Evolutionary conservation across 768 basidiomycete species (phyloP), one percentile per base, ranked within the genome.

Genomic region (Trametes meyenii): DNA sequence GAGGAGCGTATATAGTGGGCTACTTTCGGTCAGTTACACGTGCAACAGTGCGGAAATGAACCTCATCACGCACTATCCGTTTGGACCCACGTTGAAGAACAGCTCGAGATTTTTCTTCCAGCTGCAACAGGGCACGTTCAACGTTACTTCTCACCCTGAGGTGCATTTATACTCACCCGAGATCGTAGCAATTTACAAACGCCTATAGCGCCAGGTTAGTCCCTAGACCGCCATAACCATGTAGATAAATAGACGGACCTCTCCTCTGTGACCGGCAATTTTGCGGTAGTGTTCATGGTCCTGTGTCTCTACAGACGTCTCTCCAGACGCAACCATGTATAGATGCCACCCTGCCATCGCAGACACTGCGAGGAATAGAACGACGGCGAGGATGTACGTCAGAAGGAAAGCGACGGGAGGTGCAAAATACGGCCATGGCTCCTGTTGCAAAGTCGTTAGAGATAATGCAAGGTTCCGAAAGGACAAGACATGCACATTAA

Each of bases 161-260:
- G 17, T 1, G 12, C 2, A 21, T 0, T n/a, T 19, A 7, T 26
- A 58, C 55, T 43, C 70, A 88, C 83, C 95, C 96, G 4, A 96
- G 77, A 72, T 98, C 92, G 71, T 94, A 99, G 1, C 90, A 94
- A 69, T 98, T 98, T 12, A 93, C 80, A 69, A 95, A 98, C 1
- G 77, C 78, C 91, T 92, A 40, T 13, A 26, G 21, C 12, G 14
- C 36, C 2, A 44, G 42, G 39, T 40, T 19, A 38, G 46, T 13
- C 6, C 4, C 1, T n/a, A 24, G 16, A 52, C 23, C 26, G 13
- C 5, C 35, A 51, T 21, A 38, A 19, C 19, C 5, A 23, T n/a
- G 26, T 12, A 39, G n/a, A 48, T 5, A 46, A n/a, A 50, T 26
- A 21, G 5, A 73, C 83, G 38, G 60, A 89, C 91, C 75, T 92